phyloP scores from a whole-genome alignment of 495 filamentous ascomycete species.

The Xylaria intraflava region DNA sequence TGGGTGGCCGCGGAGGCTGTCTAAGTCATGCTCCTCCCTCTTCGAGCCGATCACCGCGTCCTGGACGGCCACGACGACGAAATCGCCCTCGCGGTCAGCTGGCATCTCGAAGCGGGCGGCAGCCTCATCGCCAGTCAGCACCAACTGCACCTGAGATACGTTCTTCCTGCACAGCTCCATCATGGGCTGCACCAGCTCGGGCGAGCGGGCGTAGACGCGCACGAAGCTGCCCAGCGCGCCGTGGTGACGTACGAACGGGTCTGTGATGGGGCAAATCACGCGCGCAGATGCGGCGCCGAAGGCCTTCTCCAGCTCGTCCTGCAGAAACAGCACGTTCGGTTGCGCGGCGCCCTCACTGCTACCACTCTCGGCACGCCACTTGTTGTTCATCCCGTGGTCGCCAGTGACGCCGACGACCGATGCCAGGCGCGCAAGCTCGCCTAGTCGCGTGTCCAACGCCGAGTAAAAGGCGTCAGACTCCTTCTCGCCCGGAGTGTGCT shows the following conservation, averaged over 20 bases:
- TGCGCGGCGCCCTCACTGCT: conserved; percentile 17
- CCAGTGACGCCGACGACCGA: conserved; percentile 29
- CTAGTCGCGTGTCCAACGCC: conserved; percentile 25
- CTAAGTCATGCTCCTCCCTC: conserved; percentile 27
- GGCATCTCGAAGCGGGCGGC: conserved; percentile 29
- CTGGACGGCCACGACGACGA: conserved; percentile 27
- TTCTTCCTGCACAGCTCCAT: too few relatives aligned
- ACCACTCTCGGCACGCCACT: conserved; percentile 2
- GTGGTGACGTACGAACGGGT: conserved; percentile 34
- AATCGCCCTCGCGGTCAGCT: conserved; percentile 30
- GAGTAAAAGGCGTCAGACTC: conserved; percentile 30
- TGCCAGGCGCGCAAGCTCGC: conserved; percentile 18
- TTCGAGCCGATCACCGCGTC: conserved; percentile 28
- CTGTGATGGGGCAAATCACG: conserved; percentile 36
- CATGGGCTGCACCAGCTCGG: background rate
- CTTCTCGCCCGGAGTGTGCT: conserved; percentile 26
- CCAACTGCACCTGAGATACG: conserved; percentile 28
- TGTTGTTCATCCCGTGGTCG: conserved; percentile 35
- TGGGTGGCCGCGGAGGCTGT: conserved; percentile 21
- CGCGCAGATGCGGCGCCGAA: conserved; percentile 22
- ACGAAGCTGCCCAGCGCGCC: conserved; percentile 33
- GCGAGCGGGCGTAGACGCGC: conserved; percentile 26
- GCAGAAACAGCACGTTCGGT: conserved; percentile 32
- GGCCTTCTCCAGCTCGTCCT: conserved; percentile 24
- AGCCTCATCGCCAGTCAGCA: conserved; percentile 23